A percentile compares a stretch with the other conserved stretches of the same genome.
Evolutionary conservation across 805 yeast genomes (phyloP).

Genomic region (Spathaspora hagerdaliae): DNA sequence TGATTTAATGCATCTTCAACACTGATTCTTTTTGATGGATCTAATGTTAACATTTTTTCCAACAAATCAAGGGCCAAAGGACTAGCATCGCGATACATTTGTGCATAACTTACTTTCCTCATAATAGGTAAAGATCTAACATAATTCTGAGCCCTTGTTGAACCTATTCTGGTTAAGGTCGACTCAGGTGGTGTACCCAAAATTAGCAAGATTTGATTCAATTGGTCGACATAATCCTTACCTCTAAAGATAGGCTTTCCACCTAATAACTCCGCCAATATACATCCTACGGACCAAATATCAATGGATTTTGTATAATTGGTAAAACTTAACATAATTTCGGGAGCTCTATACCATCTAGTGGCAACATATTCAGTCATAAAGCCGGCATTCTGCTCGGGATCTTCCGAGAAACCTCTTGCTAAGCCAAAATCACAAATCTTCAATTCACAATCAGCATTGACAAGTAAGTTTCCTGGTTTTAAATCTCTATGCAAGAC

Average conservation of each 20-base stretch:
- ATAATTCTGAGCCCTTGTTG: conserved; percentile 86
- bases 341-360: conserved; percentile 98
- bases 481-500: conserved; percentile 92
- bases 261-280: conserved; percentile 87
- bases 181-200: conserved; percentile 83
- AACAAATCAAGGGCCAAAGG: conserved; percentile 82
- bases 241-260: conserved; percentile 93
- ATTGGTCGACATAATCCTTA: conserved; percentile 91
- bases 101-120: conserved; percentile 70
- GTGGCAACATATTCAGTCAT: conserved; percentile 98
- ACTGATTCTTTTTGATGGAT: conserved; percentile 82
- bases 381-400: conserved; percentile 86
- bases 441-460: conserved; percentile 94
- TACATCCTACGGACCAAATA: conserved; percentile 97
- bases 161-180: conserved; percentile 52
- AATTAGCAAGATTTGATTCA: conserved; percentile 79
- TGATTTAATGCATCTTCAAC: conserved; percentile 90
- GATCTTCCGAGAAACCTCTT: conserved; percentile 79
- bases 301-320: conserved; percentile 96
- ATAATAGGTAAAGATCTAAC: conserved; percentile 81
- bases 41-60: conserved; percentile 80
- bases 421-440: conserved; percentile 97
- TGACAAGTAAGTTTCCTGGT: conserved; percentile 89
- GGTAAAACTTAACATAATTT: conserved; percentile 91
- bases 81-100: conserved; percentile 78